phyloP scores from a whole-genome alignment of 2,329 filamentous ascomycete genomes.

The Lachnellula subtilissima region DNA sequence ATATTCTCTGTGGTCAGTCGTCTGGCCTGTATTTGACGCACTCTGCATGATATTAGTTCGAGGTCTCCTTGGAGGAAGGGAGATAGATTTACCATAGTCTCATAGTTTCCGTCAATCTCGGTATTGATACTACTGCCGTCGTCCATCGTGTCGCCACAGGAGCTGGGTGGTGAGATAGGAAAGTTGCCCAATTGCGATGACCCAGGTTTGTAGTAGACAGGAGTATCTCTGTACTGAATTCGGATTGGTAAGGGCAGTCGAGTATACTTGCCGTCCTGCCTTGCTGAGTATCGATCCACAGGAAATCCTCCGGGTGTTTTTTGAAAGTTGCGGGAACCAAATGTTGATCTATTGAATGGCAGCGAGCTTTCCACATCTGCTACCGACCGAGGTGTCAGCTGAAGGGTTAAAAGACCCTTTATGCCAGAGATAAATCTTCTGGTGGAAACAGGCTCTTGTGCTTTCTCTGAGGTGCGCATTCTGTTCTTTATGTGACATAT shows the following conservation, averaged over 20 bases:
- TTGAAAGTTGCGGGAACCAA: constrained; percentile 5
- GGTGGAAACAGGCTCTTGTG: neutral
- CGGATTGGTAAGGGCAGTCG: neutral
- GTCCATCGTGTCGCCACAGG: neutral
- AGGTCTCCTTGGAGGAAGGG: neutral
- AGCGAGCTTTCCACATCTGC: constrained; percentile 10
- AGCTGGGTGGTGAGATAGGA: neutral
- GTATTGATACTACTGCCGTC: neutral
- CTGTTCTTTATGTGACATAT: neutral
- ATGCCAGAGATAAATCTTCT: constrained; percentile 24
- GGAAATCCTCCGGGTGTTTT: neutral
- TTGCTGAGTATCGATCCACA: neutral
- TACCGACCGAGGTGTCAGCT: constrained; percentile 15
- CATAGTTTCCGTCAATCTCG: neutral
- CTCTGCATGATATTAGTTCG: neutral
- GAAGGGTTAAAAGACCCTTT: constrained; percentile 24
- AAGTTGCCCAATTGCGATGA: constrained; percentile 6
- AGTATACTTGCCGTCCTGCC: neutral
- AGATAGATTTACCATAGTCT: neutral
- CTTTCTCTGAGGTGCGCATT: neutral
- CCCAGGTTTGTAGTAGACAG: constrained; percentile 19
- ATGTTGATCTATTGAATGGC: constrained; percentile 6
- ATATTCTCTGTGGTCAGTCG: neutral
- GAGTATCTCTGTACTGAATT: neutral
- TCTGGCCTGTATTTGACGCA: neutral